Conservation (phyloP, 306 rosid genomes). For the Glycine soja region DNA sequence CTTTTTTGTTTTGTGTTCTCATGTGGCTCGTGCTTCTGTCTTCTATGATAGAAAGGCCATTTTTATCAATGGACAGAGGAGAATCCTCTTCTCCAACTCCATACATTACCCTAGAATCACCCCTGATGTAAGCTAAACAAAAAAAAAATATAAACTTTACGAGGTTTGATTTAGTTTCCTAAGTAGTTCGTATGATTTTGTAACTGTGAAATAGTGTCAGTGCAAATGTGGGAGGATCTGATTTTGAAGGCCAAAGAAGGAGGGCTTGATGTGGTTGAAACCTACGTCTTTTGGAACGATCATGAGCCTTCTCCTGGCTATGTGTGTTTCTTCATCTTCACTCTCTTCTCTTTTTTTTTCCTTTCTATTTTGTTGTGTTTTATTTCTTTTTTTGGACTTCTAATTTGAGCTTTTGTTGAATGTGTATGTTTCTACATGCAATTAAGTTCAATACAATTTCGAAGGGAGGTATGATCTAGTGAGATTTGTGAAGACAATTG, state of each 20-base stretch:
- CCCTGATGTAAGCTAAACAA: slow-evolving; percentile 65
- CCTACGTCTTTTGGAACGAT: slow-evolving; percentile 86
- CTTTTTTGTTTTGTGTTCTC: slow-evolving; percentile 40
- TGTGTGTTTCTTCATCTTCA: slow-evolving; percentile 46
- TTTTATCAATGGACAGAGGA: slow-evolving; percentile 83
- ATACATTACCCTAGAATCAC: slow-evolving; percentile 98
- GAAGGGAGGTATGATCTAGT: slow-evolving; percentile 87
- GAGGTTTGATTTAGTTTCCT: neutral
- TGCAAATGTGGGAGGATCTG: slow-evolving; percentile 90
- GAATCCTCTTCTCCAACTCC: slow-evolving; percentile 92
- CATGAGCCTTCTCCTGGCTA: slow-evolving; percentile 89
- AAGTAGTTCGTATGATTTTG: neutral
- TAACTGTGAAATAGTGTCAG: slow-evolving; percentile 19
- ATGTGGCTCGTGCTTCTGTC: slow-evolving; percentile 62
- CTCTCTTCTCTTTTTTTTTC: slow-evolving; percentile 16
- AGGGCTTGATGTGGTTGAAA: slow-evolving; percentile 83
- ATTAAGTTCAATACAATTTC: slow-evolving; percentile 72
- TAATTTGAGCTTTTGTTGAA: slow-evolving; percentile 25
- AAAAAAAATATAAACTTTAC: neutral
- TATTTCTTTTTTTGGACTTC: neutral
- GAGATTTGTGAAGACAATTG: slow-evolving; percentile 81
- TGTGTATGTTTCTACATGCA: slow-evolving; percentile 36
- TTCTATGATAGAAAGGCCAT: slow-evolving; percentile 89
- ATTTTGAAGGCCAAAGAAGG: slow-evolving; percentile 84
- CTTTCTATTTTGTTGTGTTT: neutral